Evolutionary conservation across 495 filamentous ascomycete genomes (phyloP), one percentile per base, ranked within the genome.

Genomic region (Penicillium alfredii): DNA sequence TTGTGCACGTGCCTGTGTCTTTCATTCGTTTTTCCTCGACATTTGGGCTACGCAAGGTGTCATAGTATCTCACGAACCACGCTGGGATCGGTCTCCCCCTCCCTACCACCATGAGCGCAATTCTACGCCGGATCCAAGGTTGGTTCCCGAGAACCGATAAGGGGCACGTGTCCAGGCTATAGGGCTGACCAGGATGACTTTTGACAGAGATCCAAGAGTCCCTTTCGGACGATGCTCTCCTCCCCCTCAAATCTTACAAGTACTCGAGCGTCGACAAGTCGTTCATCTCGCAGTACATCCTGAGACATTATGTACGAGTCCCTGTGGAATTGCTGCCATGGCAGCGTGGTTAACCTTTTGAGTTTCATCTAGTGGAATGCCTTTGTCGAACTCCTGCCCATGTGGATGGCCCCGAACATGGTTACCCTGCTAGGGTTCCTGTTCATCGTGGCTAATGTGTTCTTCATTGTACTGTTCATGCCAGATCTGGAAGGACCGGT

Each of bases 391-490:
- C 60, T 97, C 20, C 62, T 98, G 46, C 92, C 92, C 38, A 61
- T 94, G 76, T 98, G 89, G 88, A 72, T 98, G 20, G 93, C 93
- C 8, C 92, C 92, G 6, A 98, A 98, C 58, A 89, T 94, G 77
- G 90, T 98, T 22, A 98, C 92, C 46, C 77, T 98, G 6, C 58
- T 98, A 14, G 92, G 92, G 38, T 97, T 98, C 75, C 77, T 84
- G 63, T 97, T 86, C 65, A 94, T 98, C 47, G 66, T 98, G 9
- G 76, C 65, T 30, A 96, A 98, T 56, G 82, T 98, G 37, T 77
- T 72, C 30, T 68, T 88, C 33, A 71, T 96, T 36, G 78, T 82
- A 31, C 69, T 93, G 25, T 82, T 77, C 50, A 83, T 97, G 70
- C 93, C 93, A 33, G 92, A 96, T 66, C 71, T 98, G 16, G 74